phyloP scores from a whole-genome alignment of 2,329 filamentous ascomycete species.

The Seiridium unicorne region DNA sequence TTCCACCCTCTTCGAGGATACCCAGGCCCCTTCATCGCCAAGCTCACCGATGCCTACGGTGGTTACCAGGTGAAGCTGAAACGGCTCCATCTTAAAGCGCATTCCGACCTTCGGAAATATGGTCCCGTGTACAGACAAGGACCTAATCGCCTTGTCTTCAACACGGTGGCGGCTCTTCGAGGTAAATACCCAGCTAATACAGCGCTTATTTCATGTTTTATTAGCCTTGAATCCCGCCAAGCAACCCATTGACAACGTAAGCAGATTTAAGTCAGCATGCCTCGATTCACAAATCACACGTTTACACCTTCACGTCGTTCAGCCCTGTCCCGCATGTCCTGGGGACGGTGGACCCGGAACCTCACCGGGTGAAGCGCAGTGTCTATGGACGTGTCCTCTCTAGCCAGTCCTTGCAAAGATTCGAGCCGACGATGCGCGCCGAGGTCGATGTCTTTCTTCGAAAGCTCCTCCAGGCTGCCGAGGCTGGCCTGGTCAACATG shows the following conservation, averaged over 20 bases:
- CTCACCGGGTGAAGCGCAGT: slow-evolving; percentile 3
- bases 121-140: slow-evolving; percentile 15
- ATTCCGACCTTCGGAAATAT: slow-evolving; percentile 3
- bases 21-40: slow-evolving; percentile 1
- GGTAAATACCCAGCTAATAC: slow-evolving; percentile 18
- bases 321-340: slow-evolving; percentile 11
- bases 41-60: background rate
- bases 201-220: slow-evolving; percentile 1
- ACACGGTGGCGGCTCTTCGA: slow-evolving; percentile 13
- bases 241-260: slow-evolving; percentile 11
- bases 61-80: background rate
- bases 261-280: slow-evolving; percentile 12
- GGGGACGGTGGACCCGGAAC: background rate
- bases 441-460: slow-evolving; percentile 6
- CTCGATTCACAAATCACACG: slow-evolving; percentile 14
- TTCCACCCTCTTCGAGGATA: background rate
- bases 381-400: background rate
- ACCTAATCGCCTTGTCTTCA: slow-evolving; percentile 18
- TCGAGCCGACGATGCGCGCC: slow-evolving; percentile 1
- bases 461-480: slow-evolving; percentile 1
- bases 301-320: slow-evolving; percentile 13
- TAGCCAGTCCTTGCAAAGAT: background rate
- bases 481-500: slow-evolving; percentile 14
- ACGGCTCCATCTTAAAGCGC: background rate
- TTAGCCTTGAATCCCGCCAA: background rate